Base-by-base conservation (phyloP, 176 grass and related monocot genomes). In the Secale cereale region DNA sequence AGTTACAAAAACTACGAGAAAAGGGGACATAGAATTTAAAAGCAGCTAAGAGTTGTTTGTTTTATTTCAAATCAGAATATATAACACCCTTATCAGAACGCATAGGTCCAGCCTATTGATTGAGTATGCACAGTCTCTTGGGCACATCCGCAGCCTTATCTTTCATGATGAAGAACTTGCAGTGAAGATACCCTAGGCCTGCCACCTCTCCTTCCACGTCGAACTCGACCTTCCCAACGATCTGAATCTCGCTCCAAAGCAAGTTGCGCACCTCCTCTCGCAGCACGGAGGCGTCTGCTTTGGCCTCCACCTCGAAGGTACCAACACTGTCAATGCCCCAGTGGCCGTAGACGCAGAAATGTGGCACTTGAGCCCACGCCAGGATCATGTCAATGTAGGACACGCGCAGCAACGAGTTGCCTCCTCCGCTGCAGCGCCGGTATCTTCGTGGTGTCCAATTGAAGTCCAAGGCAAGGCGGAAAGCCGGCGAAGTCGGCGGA, bases 161-260 rank as follows among this genome's bases (percentile, higher is more conserved):
- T 12, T 66, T 14, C 12, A 14, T 10, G 26, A 80, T 26, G 0
- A 46, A 46, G 28, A 12, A 9, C 60, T 65, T 43, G 61, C 61
- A 29, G 26, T 26, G 39, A 32, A 32, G 4, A n/a, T 80, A 66
- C 8, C 78, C 79, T 12, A 81, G 29, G 8, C 63, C 79, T 3
- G 3, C 28, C 41, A 81, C 79, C 28, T 81, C 63, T 69, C 79
- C 79, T 11, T 81, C 29, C 6, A 81, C 64, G 8, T 52, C 43
- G 33, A 69, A 81, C 29, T 36, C 10, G 10, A 15, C 63, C 43
- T 54, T 81, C 19, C 79, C 64, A 11, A 26, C 11, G 19, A 63
- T 29, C 11, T 54, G 27, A 29, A 50, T 10, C 40, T 81, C 62
- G 17, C 16, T 19, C 5, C 19, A 65, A 5, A 80, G 15, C 39